phyloP scores from a whole-genome alignment of 2,329 filamentous ascomycete species.

The Volutella citrinella region DNA sequence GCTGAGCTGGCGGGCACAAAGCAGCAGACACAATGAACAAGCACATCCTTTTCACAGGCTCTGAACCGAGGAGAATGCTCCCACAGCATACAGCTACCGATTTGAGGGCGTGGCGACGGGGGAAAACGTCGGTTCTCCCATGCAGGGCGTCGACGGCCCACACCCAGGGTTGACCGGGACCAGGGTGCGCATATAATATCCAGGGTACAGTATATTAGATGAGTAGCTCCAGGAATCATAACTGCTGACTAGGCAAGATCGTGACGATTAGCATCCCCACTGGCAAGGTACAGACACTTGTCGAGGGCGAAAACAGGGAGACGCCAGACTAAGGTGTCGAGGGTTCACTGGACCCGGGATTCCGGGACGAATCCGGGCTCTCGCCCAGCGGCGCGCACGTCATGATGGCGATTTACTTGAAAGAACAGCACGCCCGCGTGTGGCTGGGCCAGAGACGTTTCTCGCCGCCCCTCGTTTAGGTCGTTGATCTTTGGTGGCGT shows the following conservation, averaged over 20 bases:
- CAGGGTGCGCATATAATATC: slow-evolving; percentile 27
- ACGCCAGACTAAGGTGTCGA: slow-evolving; percentile 18
- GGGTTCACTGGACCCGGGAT: slow-evolving; percentile 16
- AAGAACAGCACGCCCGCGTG: slow-evolving; percentile 21
- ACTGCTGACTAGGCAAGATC: slow-evolving; percentile 22
- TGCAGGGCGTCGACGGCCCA: slow-evolving; percentile 20
- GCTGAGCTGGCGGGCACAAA: slow-evolving; percentile 21
- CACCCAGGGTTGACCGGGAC: slow-evolving; percentile 18
- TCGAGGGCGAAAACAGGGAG: slow-evolving; percentile 21
- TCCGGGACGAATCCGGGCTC: slow-evolving; percentile 20
- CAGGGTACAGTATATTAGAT: slow-evolving; percentile 30
- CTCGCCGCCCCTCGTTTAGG: too few species aligned
- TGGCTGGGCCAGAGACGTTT: slow-evolving; percentile 21
- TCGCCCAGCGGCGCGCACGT: slow-evolving; percentile 23
- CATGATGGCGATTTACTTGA: slow-evolving; percentile 18
- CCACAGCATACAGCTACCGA: slow-evolving; percentile 16
- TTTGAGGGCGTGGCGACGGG: slow-evolving; percentile 25
- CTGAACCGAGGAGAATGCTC: slow-evolving; percentile 8
- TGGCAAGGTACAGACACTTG: slow-evolving; percentile 23
- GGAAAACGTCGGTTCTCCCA: slow-evolving; percentile 20
- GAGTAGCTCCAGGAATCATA: slow-evolving; percentile 20
- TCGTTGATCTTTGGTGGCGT: too few species aligned
- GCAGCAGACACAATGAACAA: slow-evolving; percentile 14
- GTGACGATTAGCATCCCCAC: slow-evolving; percentile 24
- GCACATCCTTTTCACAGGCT: slow-evolving; percentile 15